Evolutionary conservation across 2,329 filamentous ascomycete genomes (phyloP), one percentile per base, ranked within the genome.

Genomic region (Dothideomycetes sp.): DNA sequence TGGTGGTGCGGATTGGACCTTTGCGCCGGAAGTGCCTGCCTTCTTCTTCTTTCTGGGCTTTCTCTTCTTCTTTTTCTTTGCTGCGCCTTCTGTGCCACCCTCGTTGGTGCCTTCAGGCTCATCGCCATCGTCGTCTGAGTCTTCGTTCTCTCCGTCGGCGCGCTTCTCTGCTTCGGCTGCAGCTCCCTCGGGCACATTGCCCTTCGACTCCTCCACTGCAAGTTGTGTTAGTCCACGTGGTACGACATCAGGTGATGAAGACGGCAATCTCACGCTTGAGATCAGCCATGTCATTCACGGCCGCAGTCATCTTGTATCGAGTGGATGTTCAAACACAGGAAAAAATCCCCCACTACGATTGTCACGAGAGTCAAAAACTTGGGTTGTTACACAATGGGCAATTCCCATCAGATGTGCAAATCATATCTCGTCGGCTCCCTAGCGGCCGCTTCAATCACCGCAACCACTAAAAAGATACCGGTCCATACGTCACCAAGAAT

Each of bases 11-110:
- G 64, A 63, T 47, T 73, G 69, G 10, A 50, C 53, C 38, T 54
- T 53, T 44, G 58, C 55, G 31, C 54, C 56, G 31, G 52, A 53
- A 30, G 46, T 49, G 8, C 47, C 50, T 12, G 50, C 49, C 51
- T 58, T 60, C 48, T 59, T 63, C 55, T 63, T 63, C 51, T 60
- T 64, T 45, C 58, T 61, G 41, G 57, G 60, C 52, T 64, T 67
- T 51, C 61, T 65, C 49, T 58, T 62, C 56, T 70, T 73, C 41
- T 64, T 60, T 50, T 66, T 69, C 53, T 65, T 64, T 36, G 66
- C 56, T 35, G 48, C 39, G 16, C 51, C 50, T 13, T 55, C 52
- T 22, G 55, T 55, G 34, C 43, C 47, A 12, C 55, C 54, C 29
- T 59, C 56, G 32, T 49, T 54, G 15, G 57, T 57, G n/a, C 56